Percentiles rank a stretch among this genome's conserved stretches.
These are phyloP conservation scores for Vitis vinifera DNA, from an alignment of 164 flowering plant species.

Conservation along the genomic window DNA sequence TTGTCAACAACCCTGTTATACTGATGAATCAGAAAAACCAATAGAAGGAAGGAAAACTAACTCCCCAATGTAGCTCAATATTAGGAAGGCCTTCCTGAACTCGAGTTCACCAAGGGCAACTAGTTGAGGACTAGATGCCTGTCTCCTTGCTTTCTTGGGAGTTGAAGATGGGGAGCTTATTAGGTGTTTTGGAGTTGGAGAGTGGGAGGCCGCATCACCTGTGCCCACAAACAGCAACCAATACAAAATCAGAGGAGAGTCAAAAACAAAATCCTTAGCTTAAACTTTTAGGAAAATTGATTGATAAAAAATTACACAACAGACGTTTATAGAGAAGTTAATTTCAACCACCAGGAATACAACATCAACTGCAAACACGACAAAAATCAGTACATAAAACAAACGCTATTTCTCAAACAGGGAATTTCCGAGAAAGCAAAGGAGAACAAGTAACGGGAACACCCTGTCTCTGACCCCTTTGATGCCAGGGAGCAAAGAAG, in stretches of 20 bases:
- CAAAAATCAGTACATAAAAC: too few relatives aligned
- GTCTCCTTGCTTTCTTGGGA: too few relatives aligned
- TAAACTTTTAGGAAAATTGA: background rate
- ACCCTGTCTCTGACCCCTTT: too few relatives aligned
- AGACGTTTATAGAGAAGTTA: too few relatives aligned
- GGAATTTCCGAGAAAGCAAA: too few relatives aligned
- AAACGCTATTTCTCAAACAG: too few relatives aligned
- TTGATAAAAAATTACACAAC: background rate
- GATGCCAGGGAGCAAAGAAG: too few relatives aligned
- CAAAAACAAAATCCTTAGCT: background rate
- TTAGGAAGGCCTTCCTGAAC: constrained; percentile 51
- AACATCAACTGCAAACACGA: too few relatives aligned
- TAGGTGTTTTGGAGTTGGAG: constrained; percentile 2
- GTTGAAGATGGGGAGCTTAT: background rate
- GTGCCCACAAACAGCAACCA: background rate
- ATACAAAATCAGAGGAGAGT: background rate
- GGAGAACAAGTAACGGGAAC: too few relatives aligned
- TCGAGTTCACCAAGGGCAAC: constrained; percentile 50
- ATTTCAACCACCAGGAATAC: too few relatives aligned
- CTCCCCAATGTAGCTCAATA: constrained; percentile 55
- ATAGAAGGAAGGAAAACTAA: constrained; percentile 17
- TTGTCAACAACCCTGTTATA: background rate
- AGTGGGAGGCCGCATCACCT: constrained; percentile 2
- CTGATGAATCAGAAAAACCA: background rate
- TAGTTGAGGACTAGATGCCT: constrained; percentile 11